Percentiles rank a stretch among this genome's conserved stretches.
phyloP scores from a whole-genome alignment of 2,329 filamentous ascomycete genomes.

The Beauveria asiatica region DNA sequence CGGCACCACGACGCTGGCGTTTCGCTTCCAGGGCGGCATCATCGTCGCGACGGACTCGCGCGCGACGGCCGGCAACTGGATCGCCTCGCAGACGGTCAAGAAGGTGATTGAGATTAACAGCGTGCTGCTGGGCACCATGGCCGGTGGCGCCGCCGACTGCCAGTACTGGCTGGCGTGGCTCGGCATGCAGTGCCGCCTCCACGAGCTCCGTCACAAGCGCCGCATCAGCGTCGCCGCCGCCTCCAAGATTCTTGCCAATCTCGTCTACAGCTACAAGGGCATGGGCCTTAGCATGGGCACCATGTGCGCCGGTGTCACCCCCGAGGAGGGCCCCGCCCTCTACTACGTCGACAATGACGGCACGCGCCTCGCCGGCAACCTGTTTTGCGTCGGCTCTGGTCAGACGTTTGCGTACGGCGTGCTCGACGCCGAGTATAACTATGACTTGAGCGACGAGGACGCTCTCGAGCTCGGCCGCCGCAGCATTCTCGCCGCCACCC shows the following conservation, averaged over 20 bases:
- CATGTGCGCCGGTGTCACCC: slow-evolving; percentile 96
- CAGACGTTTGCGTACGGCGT: slow-evolving; percentile 99
- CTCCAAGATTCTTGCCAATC: slow-evolving; percentile 95
- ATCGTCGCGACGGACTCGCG: slow-evolving; percentile 97
- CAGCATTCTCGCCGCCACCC: slow-evolving; percentile 91
- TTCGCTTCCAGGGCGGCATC: slow-evolving; percentile 96
- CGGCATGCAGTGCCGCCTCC: slow-evolving; percentile 96
- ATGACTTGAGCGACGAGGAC: slow-evolving; percentile 79
- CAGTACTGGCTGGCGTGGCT: slow-evolving; percentile 99
- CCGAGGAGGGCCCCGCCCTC: slow-evolving; percentile 89
- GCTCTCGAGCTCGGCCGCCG: slow-evolving; percentile 84
- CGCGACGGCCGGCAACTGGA: slow-evolving; percentile 97
- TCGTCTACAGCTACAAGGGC: slow-evolving; percentile 97
- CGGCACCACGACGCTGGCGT: slow-evolving; percentile 95
- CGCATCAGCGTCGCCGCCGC: slow-evolving; percentile 96
- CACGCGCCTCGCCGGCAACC: slow-evolving; percentile 82
- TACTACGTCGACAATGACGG: slow-evolving; percentile 98
- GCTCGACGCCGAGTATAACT: slow-evolving; percentile 88
- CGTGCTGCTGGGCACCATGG: slow-evolving; percentile 92
- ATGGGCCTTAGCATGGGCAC: slow-evolving; percentile 99
- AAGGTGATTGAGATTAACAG: slow-evolving; percentile 99
- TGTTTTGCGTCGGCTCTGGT: slow-evolving; percentile 96
- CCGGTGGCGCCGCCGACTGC: slow-evolving; percentile 95
- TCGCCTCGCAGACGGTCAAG: slow-evolving; percentile 98
- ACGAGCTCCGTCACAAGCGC: slow-evolving; percentile 98